Base-by-base conservation (phyloP, 768 basidiomycete species). In the Peribolospora baueri region DNA sequence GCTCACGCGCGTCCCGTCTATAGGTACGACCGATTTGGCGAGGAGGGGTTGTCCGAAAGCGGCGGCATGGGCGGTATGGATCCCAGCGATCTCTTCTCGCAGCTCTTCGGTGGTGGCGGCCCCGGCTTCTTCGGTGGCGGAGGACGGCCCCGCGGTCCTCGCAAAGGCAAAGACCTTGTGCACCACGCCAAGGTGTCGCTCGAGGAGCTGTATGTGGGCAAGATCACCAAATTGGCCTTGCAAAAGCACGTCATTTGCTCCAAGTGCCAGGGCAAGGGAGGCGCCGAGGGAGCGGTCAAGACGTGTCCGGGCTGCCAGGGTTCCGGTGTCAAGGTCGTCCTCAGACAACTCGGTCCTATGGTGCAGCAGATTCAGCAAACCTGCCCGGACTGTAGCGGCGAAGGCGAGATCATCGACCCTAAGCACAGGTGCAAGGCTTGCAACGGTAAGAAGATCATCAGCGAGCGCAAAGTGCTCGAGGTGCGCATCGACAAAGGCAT, bases 301-400 rank as follows among this genome's bases (percentile, higher is more conserved):
- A 64, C 73, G 38, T 98, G 93, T 70, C 59, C 67, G 47, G 64
- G 71, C 10, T 98, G 93, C 71, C 75, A 71, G 63, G 93, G 93
- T 55, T 84, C 86, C 60, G 93, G 93, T 63, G 70, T 90, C 72
- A 84, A 80, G 67, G 69, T 95, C 65, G 85, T 82, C 52, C 71
- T 97, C 58, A 83, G 93, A 58, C 93, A 97, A 68, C 84, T 98
- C 78, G 93, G 93, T 38, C 93, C 93, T 4, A 98, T 98, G 93
- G 85, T 98, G 62, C 93, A 98, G 69, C 91, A 98, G 70, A 84
- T 97, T 61, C 93, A 97, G 67, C 84, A 86, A 54, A 75, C 79
- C 48, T 98, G 93, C 72, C 79, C 81, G 65, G 93, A 95, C 11
- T 98, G 93, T 68, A 76, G 74, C 52, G 93, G 85, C 11, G 76